These are phyloP conservation scores for Drosera capensis DNA, from an alignment of 148 eudicot species.

Conservation along the genomic window DNA sequence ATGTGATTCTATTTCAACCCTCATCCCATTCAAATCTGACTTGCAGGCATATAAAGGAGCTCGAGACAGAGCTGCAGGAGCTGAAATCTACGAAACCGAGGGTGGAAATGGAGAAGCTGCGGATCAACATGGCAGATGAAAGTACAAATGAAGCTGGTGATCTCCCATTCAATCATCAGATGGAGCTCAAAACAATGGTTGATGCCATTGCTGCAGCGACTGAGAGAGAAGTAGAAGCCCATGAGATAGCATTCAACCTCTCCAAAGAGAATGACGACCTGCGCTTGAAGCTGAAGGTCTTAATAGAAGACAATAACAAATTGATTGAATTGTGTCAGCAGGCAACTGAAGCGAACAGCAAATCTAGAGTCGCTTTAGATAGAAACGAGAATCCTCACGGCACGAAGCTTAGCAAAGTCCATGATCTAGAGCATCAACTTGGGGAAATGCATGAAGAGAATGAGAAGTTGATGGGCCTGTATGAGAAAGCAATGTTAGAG, in stretches of 20 bases:
- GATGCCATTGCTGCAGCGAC: slow-evolving; percentile 93
- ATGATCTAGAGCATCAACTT: slow-evolving; percentile 33
- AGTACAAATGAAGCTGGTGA: slow-evolving; percentile 16
- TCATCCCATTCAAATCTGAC: too few species aligned
- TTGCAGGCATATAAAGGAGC: slow-evolving; percentile 47
- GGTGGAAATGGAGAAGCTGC: slow-evolving; percentile 18
- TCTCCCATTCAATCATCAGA: slow-evolving; percentile 38
- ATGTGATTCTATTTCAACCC: slow-evolving; percentile 1
- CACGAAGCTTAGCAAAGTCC: slow-evolving; percentile 10
- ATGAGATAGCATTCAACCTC: slow-evolving; percentile 56
- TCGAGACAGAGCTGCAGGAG: slow-evolving; percentile 38
- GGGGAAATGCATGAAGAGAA: slow-evolving; percentile 81
- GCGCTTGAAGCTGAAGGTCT: slow-evolving; percentile 54
- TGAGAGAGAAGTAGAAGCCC: slow-evolving; percentile 96
- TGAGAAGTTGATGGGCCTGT: slow-evolving; percentile 71
- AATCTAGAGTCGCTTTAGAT: slow-evolving; percentile 5
- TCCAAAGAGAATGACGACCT: slow-evolving; percentile 87
- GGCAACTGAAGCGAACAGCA: slow-evolving; percentile 37
- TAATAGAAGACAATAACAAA: slow-evolving; percentile 79
- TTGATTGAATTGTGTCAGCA: slow-evolving; percentile 77
- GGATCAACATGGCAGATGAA: slow-evolving; percentile 18
- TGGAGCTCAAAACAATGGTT: slow-evolving; percentile 80
- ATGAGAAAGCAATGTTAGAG: slow-evolving; percentile 94
- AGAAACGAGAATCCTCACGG: slow-evolving; percentile 12
- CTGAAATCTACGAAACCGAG: slow-evolving; percentile 29